These are phyloP conservation scores for Globisporangium lucens DNA, from an alignment of 352 stramenopile species.

Conservation along the genomic window DNA sequence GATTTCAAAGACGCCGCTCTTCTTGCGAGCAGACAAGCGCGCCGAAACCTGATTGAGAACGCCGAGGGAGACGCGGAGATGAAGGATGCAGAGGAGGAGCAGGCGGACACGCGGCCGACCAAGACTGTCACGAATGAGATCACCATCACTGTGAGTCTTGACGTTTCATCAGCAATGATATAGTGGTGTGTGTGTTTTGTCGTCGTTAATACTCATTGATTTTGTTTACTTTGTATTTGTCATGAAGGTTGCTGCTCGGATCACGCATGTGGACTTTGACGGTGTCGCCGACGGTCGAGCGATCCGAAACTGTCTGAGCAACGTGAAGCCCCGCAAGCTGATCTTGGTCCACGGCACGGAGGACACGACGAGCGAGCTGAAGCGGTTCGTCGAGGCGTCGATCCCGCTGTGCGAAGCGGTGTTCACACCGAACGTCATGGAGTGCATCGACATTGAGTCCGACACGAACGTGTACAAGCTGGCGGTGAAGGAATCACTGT, in stretches of 20 bases:
- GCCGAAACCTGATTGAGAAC: constrained; percentile 61
- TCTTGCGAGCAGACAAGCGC: constrained; percentile 52
- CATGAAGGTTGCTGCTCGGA: constrained; percentile 63
- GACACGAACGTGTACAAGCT: constrained; percentile 90
- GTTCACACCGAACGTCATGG: constrained; percentile 84
- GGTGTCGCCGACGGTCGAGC: constrained; percentile 78
- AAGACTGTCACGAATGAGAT: constrained; percentile 78
- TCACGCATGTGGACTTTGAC: constrained; percentile 83
- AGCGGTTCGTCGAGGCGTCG: constrained; percentile 78
- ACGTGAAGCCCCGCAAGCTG: constrained; percentile 87
- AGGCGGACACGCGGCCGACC: constrained; percentile 64
- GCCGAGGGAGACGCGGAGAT: constrained; percentile 66
- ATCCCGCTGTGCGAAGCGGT: constrained; percentile 85
- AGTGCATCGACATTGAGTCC: constrained; percentile 90
- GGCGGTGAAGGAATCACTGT: constrained; percentile 82
- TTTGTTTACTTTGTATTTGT: not conserved
- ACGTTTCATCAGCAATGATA: not conserved
- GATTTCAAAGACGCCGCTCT: constrained; percentile 80
- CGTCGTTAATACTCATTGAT: not conserved
- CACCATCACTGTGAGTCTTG: constrained; percentile 44
- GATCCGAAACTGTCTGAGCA: constrained; percentile 86
- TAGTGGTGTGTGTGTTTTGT: not conserved
- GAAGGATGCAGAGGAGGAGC: constrained; percentile 61
- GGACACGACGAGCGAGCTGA: constrained; percentile 74
- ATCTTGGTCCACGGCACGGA: constrained; percentile 86